Percentiles rank a stretch among this genome's conserved stretches.
Conservation (phyloP, 306 rosid species). For the Hippophae tibetana region DNA sequence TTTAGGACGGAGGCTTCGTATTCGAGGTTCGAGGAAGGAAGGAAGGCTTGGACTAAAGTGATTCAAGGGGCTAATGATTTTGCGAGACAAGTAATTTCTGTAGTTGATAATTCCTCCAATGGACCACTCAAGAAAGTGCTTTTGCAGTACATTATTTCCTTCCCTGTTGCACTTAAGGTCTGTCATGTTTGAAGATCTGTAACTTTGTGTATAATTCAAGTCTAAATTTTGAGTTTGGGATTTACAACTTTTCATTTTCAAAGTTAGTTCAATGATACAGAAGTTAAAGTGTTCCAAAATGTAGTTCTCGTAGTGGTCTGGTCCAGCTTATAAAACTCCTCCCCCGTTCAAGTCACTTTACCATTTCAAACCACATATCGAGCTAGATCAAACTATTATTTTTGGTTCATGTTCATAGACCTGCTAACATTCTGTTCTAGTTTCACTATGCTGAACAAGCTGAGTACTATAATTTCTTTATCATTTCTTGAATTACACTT, state of each 20-base stretch:
- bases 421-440: not conserved
- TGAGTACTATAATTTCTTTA: too few species aligned
- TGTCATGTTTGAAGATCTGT: not conserved
- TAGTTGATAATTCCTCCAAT: slow-evolving; percentile 28
- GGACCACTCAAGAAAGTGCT: slow-evolving; percentile 50
- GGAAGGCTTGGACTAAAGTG: slow-evolving; percentile 74
- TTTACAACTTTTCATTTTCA: too few species aligned
- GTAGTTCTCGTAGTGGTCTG: too few species aligned
- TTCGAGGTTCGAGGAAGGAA: slow-evolving; percentile 70
- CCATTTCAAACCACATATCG: too few species aligned
- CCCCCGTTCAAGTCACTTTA: too few species aligned
- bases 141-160: slow-evolving; percentile 62
- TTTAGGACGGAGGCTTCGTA: slow-evolving; percentile 88
- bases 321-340: too few species aligned
- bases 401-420: not conserved
- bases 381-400: too few species aligned
- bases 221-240: not conserved
- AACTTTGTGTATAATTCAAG: not conserved
- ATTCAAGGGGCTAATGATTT: slow-evolving; percentile 58
- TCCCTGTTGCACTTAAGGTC: slow-evolving; percentile 76
- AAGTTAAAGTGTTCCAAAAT: not conserved
- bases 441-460: not conserved
- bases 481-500: not conserved
- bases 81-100: slow-evolving; percentile 44
- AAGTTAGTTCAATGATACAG: too few species aligned